phyloP scores from a whole-genome alignment of 441 rosid species.

The Manihot esculenta region DNA sequence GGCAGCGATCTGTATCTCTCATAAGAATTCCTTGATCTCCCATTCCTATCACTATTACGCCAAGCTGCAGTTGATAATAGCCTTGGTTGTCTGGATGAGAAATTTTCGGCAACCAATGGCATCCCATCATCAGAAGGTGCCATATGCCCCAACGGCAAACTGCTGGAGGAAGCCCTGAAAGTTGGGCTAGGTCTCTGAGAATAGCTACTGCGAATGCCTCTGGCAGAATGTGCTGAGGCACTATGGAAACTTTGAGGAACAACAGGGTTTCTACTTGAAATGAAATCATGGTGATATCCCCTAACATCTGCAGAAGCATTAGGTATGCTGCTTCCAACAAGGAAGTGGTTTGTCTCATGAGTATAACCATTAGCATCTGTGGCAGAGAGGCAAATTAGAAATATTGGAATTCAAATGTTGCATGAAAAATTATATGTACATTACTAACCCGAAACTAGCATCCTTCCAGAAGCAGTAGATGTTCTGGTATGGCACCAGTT shows the following conservation, averaged over 20 bases:
- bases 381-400: constrained; percentile 25
- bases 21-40: constrained; percentile 63
- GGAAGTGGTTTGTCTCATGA: constrained; percentile 48
- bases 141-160: constrained; percentile 49
- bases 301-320: constrained; percentile 44
- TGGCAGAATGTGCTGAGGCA: constrained; percentile 45
- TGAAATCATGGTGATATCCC: constrained; percentile 49
- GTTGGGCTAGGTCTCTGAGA: constrained; percentile 64
- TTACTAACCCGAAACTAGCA: constrained; percentile 41
- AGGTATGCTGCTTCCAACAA: constrained; percentile 38
- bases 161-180: constrained; percentile 66
- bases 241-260: constrained; percentile 51
- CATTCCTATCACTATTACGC: constrained; percentile 59
- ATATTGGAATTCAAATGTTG: constrained; percentile 1
- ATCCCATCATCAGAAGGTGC: constrained; percentile 56
- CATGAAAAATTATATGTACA: constrained; percentile 6
- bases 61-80: constrained; percentile 48
- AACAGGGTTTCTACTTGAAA: constrained; percentile 47
- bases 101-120: constrained; percentile 52
- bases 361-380: constrained; percentile 58
- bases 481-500: constrained; percentile 61
- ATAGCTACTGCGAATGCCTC: constrained; percentile 50
- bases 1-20: constrained; percentile 56
- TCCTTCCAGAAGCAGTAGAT: constrained; percentile 57
- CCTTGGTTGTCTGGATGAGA: constrained; percentile 61